Evolutionary conservation across 345 rosid genomes (phyloP).

Genomic region (Eucalyptus brandiana): DNA sequence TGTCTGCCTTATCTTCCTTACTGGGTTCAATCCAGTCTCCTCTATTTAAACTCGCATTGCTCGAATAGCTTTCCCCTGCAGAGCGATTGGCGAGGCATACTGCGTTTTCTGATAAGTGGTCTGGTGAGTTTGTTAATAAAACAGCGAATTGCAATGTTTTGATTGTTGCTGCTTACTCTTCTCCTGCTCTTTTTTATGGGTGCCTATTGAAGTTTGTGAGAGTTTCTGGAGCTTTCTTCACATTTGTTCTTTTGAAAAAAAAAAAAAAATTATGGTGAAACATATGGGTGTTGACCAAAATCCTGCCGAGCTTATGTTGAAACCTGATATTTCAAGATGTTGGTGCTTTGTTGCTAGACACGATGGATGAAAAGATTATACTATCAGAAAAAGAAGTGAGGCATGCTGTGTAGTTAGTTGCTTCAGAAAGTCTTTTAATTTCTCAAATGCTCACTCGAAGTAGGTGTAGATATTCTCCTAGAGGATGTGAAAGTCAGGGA

Average conservation of each 20-base stretch:
- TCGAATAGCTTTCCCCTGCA: too few species aligned
- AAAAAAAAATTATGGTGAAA: background rate
- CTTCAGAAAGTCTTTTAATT: background rate
- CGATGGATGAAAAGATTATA: background rate
- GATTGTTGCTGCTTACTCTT: too few species aligned
- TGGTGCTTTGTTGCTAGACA: background rate
- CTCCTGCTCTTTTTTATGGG: too few species aligned
- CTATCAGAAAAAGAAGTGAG: background rate
- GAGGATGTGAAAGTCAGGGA: background rate
- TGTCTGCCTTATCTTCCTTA: too few species aligned
- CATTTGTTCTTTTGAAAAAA: background rate
- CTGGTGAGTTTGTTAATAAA: too few species aligned
- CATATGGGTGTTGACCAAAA: background rate
- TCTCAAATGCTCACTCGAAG: background rate
- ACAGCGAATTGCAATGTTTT: too few species aligned
- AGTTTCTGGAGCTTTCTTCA: background rate
- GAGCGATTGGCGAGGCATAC: too few species aligned
- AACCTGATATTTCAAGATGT: background rate
- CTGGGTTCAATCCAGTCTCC: too few species aligned
- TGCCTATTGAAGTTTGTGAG: background rate
- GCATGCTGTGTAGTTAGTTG: background rate
- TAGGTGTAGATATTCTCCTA: background rate
- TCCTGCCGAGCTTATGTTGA: background rate
- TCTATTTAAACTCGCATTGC: too few species aligned
- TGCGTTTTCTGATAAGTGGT: too few species aligned